Base-by-base conservation (phyloP, 208 protist genomes). In the Borovskyia barvae region DNA sequence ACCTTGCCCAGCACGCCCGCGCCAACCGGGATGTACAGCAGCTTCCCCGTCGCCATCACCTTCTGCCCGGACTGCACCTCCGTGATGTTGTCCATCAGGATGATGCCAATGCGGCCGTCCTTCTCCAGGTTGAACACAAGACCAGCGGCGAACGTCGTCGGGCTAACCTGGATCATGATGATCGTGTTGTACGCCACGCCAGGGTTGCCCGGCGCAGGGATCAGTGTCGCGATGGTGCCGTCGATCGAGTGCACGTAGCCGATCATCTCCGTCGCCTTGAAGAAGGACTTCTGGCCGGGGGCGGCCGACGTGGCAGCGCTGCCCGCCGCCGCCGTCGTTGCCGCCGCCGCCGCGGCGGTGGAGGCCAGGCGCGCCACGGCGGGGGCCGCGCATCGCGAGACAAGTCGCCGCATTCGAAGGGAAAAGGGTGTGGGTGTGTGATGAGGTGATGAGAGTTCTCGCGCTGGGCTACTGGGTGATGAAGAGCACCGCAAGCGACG, bases 181-280 rank as follows among this genome's bases (percentile, higher is more conserved):
- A 92, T 86, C 41, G 81, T 88, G 60, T 93, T 93, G 85, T 88
- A 93, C 54, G 85, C 82, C 39, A 89, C 85, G 41, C 77, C 76
- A 24, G 77, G 77, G 56, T 85, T 90, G 45, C 80, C 80, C 25
- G 82, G 82, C 25, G 82, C 80, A 19, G 85, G 85, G 63, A 87
- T 83, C 28, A 93, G 68, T 26, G 85, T 93, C 51, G 85, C 85
- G 62, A 93, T 90, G 20, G 85, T 93, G 54, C 85, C 85, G 61
- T 93, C 85, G 62, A 93, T 93, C 15, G 85, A 90, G 69, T 93
- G 85, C 47, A 93, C 82, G 55, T 90, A 87, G 26, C 85, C 85
- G 64, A 94, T 87, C 70, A 92, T 85, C 79, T 90, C 77, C 30
- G 80, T 94, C 20, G 80, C 77, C 68, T 90, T 90, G 59, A 90